phyloP scores from a whole-genome alignment of 192 early-diverging fungal species.

The Mortierella hygrophila region DNA sequence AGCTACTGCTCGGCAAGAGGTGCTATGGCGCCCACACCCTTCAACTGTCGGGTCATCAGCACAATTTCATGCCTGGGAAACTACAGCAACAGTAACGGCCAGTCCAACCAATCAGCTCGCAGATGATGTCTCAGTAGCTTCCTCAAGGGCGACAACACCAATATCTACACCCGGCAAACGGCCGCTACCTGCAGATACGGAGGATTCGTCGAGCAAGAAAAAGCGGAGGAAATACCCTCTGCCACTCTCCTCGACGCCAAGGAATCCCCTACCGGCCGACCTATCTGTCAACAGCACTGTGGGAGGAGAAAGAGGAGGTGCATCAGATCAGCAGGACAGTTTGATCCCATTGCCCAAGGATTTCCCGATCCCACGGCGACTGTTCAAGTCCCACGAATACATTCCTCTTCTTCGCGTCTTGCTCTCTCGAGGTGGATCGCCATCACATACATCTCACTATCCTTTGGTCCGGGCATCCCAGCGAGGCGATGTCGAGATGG shows the following conservation, averaged over 20 bases:
- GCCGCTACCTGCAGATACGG: neutral
- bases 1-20: neutral
- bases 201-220: conserved; percentile 22
- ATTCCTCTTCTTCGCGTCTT: conserved; percentile 18
- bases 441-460: conserved; percentile 31
- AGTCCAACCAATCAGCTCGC: neutral
- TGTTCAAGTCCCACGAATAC: conserved; percentile 29
- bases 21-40: neutral
- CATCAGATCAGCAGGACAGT: neutral
- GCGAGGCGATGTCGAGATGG: conserved; percentile 46
- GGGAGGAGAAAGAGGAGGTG: neutral
- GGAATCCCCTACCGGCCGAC: neutral
- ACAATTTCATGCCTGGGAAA: neutral
- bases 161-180: neutral
- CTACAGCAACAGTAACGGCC: neutral
- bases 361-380: conserved; percentile 40
- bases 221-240: conserved; percentile 45
- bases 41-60: neutral
- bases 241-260: neutral
- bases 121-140: neutral
- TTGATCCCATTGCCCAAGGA: conserved; percentile 37
- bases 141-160: neutral
- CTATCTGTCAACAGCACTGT: neutral
- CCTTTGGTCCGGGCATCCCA: conserved; percentile 42
- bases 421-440: conserved; percentile 37